Conservation (phyloP, 192 early-diverging fungal species). For the Rhizoclosmatium sp. region DNA sequence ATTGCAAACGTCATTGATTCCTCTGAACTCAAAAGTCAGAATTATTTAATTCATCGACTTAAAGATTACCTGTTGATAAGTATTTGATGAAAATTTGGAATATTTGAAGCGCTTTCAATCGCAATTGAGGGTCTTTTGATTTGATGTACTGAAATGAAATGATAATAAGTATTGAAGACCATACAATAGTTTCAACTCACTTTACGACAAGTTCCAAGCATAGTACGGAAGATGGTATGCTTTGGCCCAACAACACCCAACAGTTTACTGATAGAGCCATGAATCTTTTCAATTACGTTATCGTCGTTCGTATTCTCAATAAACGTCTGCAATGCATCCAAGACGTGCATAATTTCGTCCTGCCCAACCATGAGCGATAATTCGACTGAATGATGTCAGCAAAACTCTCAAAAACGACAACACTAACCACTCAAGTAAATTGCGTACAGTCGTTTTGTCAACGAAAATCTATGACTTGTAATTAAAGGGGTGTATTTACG, state of each 20-base stretch:
- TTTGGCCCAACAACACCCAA: conserved; percentile 48
- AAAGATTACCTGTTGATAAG: conserved; percentile 34
- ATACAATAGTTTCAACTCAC: neutral
- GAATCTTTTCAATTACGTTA: conserved; percentile 51
- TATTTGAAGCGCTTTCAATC: conserved; percentile 50
- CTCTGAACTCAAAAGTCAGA: conserved; percentile 28
- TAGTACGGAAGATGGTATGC: conserved; percentile 56
- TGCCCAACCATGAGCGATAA: conserved; percentile 50
- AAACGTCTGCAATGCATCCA: conserved; percentile 59
- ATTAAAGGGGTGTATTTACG: conserved; percentile 53
- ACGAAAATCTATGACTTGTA: conserved; percentile 52
- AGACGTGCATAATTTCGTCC: conserved; percentile 54
- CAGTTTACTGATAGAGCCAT: conserved; percentile 51
- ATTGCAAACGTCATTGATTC: conserved; percentile 59
- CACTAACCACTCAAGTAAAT: conserved; percentile 49
- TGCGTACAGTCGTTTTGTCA: conserved; percentile 53
- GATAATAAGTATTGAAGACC: neutral
- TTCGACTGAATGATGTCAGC: conserved; percentile 48
- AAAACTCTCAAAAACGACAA: neutral
- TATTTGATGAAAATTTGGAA: conserved; percentile 55
- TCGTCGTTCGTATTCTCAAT: conserved; percentile 48
- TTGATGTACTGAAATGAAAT: conserved; percentile 46
- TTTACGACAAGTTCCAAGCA: conserved; percentile 59
- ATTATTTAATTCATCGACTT: neutral
- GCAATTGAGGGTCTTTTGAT: conserved; percentile 47